Evolutionary conservation across 2,329 filamentous ascomycete species (phyloP).

Genomic region (Didymella segeticola): DNA sequence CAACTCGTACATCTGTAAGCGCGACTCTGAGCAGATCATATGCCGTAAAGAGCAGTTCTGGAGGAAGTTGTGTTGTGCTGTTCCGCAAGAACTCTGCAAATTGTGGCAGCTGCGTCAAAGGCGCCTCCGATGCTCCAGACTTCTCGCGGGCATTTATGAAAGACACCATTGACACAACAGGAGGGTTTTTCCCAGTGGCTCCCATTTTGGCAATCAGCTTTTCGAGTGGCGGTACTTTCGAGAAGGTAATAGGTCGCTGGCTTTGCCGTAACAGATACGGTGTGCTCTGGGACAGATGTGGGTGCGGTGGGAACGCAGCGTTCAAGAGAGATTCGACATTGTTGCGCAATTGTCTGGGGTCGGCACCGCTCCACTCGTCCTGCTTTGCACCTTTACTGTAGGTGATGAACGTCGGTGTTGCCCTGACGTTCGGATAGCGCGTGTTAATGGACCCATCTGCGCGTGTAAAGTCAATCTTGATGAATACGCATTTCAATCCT

Average conservation of each 20-base stretch:
- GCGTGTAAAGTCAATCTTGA: slow-evolving; percentile 81
- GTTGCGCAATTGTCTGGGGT: slow-evolving; percentile 69
- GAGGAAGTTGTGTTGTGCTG: slow-evolving; percentile 63
- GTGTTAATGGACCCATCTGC: slow-evolving; percentile 68
- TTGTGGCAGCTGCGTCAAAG: slow-evolving; percentile 72
- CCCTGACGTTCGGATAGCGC: slow-evolving; percentile 68
- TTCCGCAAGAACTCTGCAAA: slow-evolving; percentile 69
- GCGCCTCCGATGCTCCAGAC: slow-evolving; percentile 67
- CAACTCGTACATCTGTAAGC: slow-evolving; percentile 78
- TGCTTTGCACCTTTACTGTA: slow-evolving; percentile 78
- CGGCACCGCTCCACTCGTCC: slow-evolving; percentile 81
- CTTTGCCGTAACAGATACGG: slow-evolving; percentile 72
- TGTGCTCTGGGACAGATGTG: slow-evolving; percentile 73
- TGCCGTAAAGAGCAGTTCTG: slow-evolving; percentile 75
- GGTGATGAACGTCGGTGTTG: slow-evolving; percentile 88
- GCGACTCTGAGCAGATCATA: slow-evolving; percentile 85
- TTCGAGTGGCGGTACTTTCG: slow-evolving; percentile 79
- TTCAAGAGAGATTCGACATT: slow-evolving; percentile 78
- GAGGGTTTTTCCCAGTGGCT: slow-evolving; percentile 61
- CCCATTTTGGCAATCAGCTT: slow-evolving; percentile 85
- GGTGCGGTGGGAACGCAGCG: slow-evolving; percentile 77
- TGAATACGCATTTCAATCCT: slow-evolving; percentile 70
- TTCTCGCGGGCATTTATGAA: slow-evolving; percentile 72
- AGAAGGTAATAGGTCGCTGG: slow-evolving; percentile 73
- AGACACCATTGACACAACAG: slow-evolving; percentile 68